Conservation (phyloP, 73 alveolate genomes). For the Paramecium primaurelia region DNA sequence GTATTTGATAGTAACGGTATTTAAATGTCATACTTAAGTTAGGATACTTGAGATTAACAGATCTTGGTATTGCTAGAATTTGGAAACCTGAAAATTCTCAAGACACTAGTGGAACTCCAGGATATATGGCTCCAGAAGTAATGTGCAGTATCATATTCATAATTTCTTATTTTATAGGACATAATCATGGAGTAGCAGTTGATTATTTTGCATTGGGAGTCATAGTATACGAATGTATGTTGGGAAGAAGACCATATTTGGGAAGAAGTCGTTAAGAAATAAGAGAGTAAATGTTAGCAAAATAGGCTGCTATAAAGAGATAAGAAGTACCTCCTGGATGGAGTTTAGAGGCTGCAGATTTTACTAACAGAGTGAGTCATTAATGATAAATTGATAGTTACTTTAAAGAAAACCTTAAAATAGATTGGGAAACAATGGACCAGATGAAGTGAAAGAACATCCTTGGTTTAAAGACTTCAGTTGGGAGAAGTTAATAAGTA, state of each 20-base stretch:
- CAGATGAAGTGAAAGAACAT: constrained; percentile 90
- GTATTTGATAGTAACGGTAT: constrained; percentile 76
- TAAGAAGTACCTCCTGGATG: constrained; percentile 89
- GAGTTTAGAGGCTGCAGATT: constrained; percentile 92
- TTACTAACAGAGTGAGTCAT: constrained; percentile 73
- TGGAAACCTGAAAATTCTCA: constrained; percentile 83
- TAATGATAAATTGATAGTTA: constrained; percentile 31
- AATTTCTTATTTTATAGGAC: constrained; percentile 68
- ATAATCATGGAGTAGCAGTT: constrained; percentile 91
- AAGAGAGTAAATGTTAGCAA: constrained; percentile 80
- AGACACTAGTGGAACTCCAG: constrained; percentile 98
- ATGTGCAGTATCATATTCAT: constrained; percentile 48
- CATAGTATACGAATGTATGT: constrained; percentile 93
- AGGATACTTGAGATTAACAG: constrained; percentile 91
- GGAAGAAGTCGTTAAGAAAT: constrained; percentile 80
- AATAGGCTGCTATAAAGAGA: constrained; percentile 78
- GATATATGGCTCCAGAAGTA: constrained; percentile 91
- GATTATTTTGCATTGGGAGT: constrained; percentile 96
- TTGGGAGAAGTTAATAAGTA: constrained; percentile 78
- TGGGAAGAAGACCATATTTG: constrained; percentile 92
- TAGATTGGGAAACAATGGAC: constrained; percentile 91
- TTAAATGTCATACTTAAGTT: neutral
- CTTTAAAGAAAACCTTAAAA: constrained; percentile 85
- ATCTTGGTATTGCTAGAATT: constrained; percentile 91
- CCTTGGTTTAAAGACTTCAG: constrained; percentile 90